Percentiles rank a stretch among this genome's conserved stretches.
Evolutionary conservation across 2,329 filamentous ascomycete genomes (phyloP).

Genomic region (Aureobasidium sp.): DNA sequence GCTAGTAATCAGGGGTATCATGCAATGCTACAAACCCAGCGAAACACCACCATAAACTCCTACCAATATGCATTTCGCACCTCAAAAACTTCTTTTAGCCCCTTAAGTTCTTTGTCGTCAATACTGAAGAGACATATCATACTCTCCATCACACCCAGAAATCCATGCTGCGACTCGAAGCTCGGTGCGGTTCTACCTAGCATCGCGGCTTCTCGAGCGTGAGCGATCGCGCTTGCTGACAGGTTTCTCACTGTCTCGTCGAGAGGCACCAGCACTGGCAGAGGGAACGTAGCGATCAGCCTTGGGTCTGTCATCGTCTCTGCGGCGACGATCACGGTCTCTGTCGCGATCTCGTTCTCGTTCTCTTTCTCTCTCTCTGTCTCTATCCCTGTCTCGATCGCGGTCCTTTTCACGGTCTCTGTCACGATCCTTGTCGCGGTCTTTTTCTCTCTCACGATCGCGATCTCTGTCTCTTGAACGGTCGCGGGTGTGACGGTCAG

Average conservation of each 20-base stretch:
- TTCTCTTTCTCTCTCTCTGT: conserved; percentile 43
- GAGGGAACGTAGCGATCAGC: conserved; percentile 12
- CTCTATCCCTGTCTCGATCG: conserved; percentile 37
- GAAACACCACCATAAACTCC: background rate
- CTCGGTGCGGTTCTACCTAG: conserved; percentile 1
- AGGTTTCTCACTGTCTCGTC: conserved; percentile 13
- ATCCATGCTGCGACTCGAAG: background rate
- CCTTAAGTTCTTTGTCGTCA: background rate
- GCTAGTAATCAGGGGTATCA: conserved; percentile 1
- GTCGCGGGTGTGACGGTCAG: conserved; percentile 17
- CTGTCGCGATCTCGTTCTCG: no score
- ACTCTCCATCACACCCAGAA: background rate
- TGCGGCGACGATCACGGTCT: conserved; percentile 25
- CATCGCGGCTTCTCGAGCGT: conserved; percentile 8
- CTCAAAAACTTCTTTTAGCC: no score
- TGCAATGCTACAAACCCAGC: background rate
- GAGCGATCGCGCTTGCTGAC: conserved; percentile 13
- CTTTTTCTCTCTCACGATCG: conserved; percentile 32
- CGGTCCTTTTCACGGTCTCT: conserved; percentile 37
- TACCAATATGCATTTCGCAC: background rate
- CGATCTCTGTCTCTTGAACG: conserved; percentile 25
- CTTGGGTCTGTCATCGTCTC: conserved; percentile 12
- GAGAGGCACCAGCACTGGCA: conserved; percentile 1
- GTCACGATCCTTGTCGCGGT: conserved; percentile 20
- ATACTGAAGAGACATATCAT: background rate